Conservation (phyloP, 345 rosid genomes). For the Conringia planisiliqua region DNA sequence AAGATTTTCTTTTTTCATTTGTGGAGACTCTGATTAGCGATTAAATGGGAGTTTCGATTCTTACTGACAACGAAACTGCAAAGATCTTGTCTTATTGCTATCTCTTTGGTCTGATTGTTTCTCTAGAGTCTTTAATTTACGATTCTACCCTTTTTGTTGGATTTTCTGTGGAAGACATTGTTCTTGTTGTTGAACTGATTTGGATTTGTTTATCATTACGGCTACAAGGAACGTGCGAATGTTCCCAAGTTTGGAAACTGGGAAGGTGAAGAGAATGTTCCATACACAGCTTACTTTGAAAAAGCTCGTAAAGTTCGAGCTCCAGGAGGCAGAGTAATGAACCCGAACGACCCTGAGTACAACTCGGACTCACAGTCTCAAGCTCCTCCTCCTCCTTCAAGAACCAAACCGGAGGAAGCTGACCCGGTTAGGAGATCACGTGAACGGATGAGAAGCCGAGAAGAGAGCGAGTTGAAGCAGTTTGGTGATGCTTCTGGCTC, state of each 20-base stretch:
- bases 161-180: background rate
- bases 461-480: constrained; percentile 38
- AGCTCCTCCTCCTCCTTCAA: constrained; percentile 45
- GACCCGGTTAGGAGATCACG: constrained; percentile 42
- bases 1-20: too few species aligned
- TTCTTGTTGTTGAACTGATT: constrained; percentile 16
- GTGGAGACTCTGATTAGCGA: too few species aligned
- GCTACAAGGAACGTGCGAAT: constrained; percentile 57
- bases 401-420: constrained; percentile 40
- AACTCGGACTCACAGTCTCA: constrained; percentile 46
- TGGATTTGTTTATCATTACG: background rate
- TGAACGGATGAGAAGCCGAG: constrained; percentile 26
- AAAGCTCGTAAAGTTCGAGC: constrained; percentile 71
- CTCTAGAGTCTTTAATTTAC: background rate
- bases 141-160: background rate
- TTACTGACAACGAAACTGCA: background rate
- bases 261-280: constrained; percentile 75
- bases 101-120: background rate
- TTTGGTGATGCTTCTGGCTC: constrained; percentile 40
- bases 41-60: background rate
- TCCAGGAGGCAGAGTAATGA: constrained; percentile 45
- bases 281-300: constrained; percentile 84
- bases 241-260: constrained; percentile 92
- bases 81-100: background rate
- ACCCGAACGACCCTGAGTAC: constrained; percentile 78